phyloP scores from a whole-genome alignment of 2,329 filamentous ascomycete species.

The Colletotrichum theobromicola region DNA sequence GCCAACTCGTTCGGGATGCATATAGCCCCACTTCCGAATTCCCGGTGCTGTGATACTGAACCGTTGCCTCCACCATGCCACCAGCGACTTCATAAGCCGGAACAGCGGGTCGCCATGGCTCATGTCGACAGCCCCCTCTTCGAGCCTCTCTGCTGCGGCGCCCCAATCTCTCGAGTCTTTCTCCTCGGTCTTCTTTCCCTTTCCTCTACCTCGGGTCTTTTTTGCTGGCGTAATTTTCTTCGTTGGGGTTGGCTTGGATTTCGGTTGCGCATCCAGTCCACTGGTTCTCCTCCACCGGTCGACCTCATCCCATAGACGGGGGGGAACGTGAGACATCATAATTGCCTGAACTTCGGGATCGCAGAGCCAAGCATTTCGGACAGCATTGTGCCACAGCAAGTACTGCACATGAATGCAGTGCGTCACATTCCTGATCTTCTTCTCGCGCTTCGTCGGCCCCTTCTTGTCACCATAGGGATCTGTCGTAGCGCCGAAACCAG shows the following conservation, averaged over 20 bases:
- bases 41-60: conserved; percentile 81
- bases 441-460: conserved; percentile 84
- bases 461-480: conserved; percentile 74
- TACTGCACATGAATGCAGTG: conserved; percentile 90
- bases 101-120: conserved; percentile 84
- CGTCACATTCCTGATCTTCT: conserved; percentile 76
- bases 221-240: conserved; percentile 31
- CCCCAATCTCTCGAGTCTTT: conserved; percentile 70
- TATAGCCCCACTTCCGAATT: conserved; percentile 88
- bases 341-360: conserved; percentile 77
- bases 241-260: conserved; percentile 33
- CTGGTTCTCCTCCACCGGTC: conserved; percentile 75
- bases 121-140: conserved; percentile 75
- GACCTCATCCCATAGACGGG: conserved; percentile 72
- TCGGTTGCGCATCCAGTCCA: conserved; percentile 55
- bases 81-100: conserved; percentile 75
- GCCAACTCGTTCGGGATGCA: conserved; percentile 76
- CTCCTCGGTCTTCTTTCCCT: conserved; percentile 36
- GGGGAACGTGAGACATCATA: conserved; percentile 75
- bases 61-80: conserved; percentile 85
- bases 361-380: conserved; percentile 84
- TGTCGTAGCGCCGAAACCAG: conserved; percentile 60
- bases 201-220: conserved; percentile 40
- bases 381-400: conserved; percentile 86
- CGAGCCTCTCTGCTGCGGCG: conserved; percentile 69